Conservation (phyloP, 106 monocot species). For the Acanthochlamys bracteata region DNA sequence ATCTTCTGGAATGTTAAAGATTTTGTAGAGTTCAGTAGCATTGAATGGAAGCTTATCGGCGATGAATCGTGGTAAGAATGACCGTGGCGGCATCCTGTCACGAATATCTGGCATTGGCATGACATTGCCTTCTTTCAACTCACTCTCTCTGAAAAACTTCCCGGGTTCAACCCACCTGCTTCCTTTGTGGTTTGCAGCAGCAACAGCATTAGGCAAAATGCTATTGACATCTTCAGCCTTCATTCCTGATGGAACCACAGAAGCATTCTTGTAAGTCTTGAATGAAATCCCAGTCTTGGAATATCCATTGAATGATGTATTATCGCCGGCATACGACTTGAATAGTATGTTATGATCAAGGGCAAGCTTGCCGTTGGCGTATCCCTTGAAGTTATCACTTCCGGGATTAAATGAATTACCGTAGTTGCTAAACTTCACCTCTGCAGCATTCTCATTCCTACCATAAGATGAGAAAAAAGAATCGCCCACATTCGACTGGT, state of each 20-base stretch:
- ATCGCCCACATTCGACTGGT: slow-evolving; percentile 79
- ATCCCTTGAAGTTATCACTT: slow-evolving; percentile 55
- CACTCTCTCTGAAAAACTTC: slow-evolving; percentile 73
- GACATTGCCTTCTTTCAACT: slow-evolving; percentile 32
- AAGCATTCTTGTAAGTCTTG: slow-evolving; percentile 31
- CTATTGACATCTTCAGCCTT: neutral
- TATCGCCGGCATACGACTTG: slow-evolving; percentile 48
- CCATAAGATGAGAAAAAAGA: slow-evolving; percentile 70
- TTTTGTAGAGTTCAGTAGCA: slow-evolving; percentile 17
- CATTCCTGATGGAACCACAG: neutral
- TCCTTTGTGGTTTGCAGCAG: neutral
- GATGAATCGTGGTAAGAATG: slow-evolving; percentile 71
- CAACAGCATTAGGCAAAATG: neutral
- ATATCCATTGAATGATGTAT: slow-evolving; percentile 14
- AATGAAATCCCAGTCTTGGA: slow-evolving; percentile 38
- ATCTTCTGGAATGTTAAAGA: slow-evolving; percentile 35
- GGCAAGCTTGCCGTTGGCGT: slow-evolving; percentile 25
- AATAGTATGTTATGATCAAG: slow-evolving; percentile 47
- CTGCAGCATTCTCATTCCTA: slow-evolving; percentile 29
- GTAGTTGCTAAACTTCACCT: slow-evolving; percentile 51
- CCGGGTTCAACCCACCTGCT: slow-evolving; percentile 74
- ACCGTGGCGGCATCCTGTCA: slow-evolving; percentile 58
- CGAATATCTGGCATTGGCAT: slow-evolving; percentile 79
- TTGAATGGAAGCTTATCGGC: slow-evolving; percentile 48
- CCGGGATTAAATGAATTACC: slow-evolving; percentile 74